A percentile compares a stretch with the other conserved stretches of the same genome.
phyloP scores from a whole-genome alignment of 805 yeast species.

The Wickerhamiella slavikovae region DNA sequence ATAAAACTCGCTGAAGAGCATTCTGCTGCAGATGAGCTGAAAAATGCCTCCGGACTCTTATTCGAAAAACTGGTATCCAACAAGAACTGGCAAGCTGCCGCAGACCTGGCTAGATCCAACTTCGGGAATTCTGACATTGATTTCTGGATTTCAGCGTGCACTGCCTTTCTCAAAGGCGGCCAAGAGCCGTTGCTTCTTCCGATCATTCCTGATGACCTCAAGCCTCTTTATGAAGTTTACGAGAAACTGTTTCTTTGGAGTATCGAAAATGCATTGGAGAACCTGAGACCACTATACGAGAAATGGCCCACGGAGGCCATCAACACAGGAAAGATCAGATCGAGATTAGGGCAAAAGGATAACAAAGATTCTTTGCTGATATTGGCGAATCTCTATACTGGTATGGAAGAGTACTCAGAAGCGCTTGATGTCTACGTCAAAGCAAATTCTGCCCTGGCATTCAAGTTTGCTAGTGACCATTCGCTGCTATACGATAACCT shows the following conservation, averaged over 20 bases:
- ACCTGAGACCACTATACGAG: too few species aligned
- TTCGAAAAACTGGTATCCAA: neutral
- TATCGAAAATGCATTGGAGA: too few species aligned
- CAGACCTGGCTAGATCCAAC: conserved; percentile 16
- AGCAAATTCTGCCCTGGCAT: conserved; percentile 31
- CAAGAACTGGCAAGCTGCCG: neutral
- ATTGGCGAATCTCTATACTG: conserved; percentile 28
- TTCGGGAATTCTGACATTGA: conserved; percentile 28
- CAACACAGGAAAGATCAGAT: conserved; percentile 25
- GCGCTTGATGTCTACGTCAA: conserved; percentile 47
- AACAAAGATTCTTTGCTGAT: conserved; percentile 8
- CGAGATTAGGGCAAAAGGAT: conserved; percentile 25
- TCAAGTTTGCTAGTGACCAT: conserved; percentile 37
- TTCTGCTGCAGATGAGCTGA: conserved; percentile 47
- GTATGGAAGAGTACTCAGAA: conserved; percentile 32
- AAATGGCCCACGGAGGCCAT: conserved; percentile 41
- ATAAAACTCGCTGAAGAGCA: too few species aligned
- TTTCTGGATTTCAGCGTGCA: conserved; percentile 20
- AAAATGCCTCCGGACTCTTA: neutral
- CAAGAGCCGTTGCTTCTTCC: too few species aligned
- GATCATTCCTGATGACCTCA: too few species aligned
- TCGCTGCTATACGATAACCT: conserved; percentile 38
- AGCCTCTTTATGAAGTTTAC: too few species aligned
- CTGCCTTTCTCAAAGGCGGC: conserved; percentile 27
- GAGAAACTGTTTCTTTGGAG: too few species aligned